Evolutionary conservation across 306 rosid genomes (phyloP).

Genomic region (Clitoria ternatea): DNA sequence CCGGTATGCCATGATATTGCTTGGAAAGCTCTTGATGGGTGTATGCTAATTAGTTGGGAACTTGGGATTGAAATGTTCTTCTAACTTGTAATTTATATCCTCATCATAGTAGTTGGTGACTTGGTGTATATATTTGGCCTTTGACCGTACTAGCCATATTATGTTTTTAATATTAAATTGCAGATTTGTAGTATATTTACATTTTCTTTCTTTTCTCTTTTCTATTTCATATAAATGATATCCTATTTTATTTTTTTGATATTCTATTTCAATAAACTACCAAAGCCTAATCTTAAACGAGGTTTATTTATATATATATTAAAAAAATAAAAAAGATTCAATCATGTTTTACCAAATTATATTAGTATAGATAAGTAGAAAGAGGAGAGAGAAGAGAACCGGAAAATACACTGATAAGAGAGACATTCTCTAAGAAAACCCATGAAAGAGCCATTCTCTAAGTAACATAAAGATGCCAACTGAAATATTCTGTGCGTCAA

Average conservation of each 20-base stretch:
- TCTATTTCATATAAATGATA: neutral
- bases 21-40: neutral
- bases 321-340: neutral
- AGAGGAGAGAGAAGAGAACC: neutral
- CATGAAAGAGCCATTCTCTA: neutral
- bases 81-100: neutral
- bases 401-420: neutral
- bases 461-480: neutral
- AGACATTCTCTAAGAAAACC: too few species aligned
- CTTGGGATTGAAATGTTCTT: neutral
- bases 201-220: neutral
- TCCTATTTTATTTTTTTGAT: neutral
- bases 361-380: neutral
- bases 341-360: neutral
- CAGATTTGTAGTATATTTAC: neutral
- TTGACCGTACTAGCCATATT: neutral
- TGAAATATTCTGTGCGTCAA: neutral
- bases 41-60: conserved; percentile 1
- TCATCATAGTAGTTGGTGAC: neutral
- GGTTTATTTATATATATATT: neutral
- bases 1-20: conserved; percentile 48
- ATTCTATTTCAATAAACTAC: neutral
- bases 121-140: neutral
- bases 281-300: neutral
- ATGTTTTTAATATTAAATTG: neutral